Percentiles rank a stretch among this genome's conserved stretches.
Evolutionary conservation across 106 monocot genomes (phyloP).

Genomic region (Gastrodia elata): DNA sequence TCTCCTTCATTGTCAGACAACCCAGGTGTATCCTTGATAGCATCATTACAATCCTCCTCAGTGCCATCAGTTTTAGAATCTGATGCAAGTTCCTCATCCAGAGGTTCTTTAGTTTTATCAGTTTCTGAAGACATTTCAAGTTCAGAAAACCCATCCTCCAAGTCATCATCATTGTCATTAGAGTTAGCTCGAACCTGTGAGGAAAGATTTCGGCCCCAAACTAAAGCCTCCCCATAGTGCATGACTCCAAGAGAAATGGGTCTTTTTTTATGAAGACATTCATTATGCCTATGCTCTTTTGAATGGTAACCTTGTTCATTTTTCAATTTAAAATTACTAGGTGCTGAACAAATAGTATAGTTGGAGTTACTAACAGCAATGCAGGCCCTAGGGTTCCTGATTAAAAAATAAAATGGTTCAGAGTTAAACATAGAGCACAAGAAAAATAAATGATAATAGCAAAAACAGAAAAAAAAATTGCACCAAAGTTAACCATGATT

Average conservation of each 20-base stretch:
- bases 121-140: slow-evolving; percentile 27
- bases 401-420: background rate
- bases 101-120: slow-evolving; percentile 8
- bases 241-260: slow-evolving; percentile 5
- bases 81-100: slow-evolving; percentile 8
- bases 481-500: too few species aligned
- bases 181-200: slow-evolving; percentile 34
- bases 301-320: slow-evolving; percentile 9
- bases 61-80: slow-evolving; percentile 7
- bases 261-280: background rate
- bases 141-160: slow-evolving; percentile 60
- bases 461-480: background rate
- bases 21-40: slow-evolving; percentile 11
- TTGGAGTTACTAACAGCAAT: slow-evolving; percentile 10
- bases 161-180: slow-evolving; percentile 24
- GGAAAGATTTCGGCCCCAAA: slow-evolving; percentile 35
- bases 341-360: slow-evolving; percentile 6
- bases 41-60: slow-evolving; percentile 17
- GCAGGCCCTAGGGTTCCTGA: slow-evolving; percentile 17
- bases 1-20: slow-evolving; percentile 11
- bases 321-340: slow-evolving; percentile 7
- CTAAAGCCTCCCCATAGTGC: background rate
- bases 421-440: background rate
- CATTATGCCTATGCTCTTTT: background rate
- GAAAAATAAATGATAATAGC: background rate